Conservation (phyloP, 2,329 filamentous ascomycete genomes). For the Trichoderma pleuroti region DNA sequence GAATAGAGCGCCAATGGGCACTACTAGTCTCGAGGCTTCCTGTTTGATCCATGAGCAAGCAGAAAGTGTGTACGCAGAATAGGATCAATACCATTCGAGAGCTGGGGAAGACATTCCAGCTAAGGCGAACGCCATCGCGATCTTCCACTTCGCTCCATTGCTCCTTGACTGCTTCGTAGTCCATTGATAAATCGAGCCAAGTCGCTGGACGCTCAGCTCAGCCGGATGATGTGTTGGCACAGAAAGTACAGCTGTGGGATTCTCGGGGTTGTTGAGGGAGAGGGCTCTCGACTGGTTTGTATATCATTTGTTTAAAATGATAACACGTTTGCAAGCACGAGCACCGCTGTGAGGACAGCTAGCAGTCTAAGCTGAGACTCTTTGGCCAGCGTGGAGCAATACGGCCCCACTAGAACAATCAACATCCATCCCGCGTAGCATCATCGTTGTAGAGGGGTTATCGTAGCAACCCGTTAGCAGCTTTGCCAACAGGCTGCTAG, state of each 20-base stretch:
- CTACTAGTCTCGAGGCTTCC: constrained; percentile 92
- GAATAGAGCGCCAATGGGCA: constrained; percentile 93
- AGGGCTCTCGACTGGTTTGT: background rate
- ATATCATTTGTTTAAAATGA: background rate
- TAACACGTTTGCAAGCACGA: constrained; percentile 6
- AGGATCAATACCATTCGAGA: constrained; percentile 76
- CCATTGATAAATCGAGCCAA: constrained; percentile 53
- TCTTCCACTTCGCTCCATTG: constrained; percentile 97
- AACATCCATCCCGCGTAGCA: background rate
- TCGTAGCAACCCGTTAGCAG: background rate
- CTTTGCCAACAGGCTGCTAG: background rate
- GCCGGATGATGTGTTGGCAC: background rate
- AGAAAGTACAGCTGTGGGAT: background rate
- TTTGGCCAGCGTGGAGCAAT: background rate
- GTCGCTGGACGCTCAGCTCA: background rate
- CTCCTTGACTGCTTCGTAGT: constrained; percentile 90
- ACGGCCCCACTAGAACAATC: background rate
- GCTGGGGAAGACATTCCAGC: constrained; percentile 98
- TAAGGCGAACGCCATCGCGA: constrained; percentile 88
- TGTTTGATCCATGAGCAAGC: constrained; percentile 34
- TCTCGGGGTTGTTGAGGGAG: background rate
- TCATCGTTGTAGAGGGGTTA: background rate
- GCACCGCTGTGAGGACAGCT: background rate
- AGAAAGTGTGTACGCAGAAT: background rate
- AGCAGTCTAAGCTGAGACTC: background rate